Conservation (phyloP, 495 filamentous ascomycete genomes). For the Sabuloglossum arenarium region DNA sequence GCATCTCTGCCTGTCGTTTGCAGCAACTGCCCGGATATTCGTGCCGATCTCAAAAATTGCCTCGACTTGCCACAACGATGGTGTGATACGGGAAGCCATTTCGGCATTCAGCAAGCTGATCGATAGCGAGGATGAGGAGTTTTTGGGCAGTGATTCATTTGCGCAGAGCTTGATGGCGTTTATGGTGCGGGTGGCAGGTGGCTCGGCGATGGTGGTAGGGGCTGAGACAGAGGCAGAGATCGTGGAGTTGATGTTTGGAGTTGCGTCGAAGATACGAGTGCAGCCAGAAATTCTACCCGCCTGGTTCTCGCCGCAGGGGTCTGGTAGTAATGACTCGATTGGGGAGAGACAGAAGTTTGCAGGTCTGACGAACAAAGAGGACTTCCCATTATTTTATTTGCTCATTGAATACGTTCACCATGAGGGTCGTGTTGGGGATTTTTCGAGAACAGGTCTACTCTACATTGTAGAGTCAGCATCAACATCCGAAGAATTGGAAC, state of each 20-base stretch:
- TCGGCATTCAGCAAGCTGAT: constrained; percentile 72
- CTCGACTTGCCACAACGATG: constrained; percentile 53
- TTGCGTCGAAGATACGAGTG: constrained; percentile 82
- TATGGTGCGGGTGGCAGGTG: constrained; percentile 41
- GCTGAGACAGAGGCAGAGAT: constrained; percentile 63
- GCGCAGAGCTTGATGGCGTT: constrained; percentile 67
- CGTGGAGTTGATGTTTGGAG: constrained; percentile 80
- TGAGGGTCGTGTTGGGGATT: constrained; percentile 81
- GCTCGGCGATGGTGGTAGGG: constrained; percentile 35
- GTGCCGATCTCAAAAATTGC: constrained; percentile 72
- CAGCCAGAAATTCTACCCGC: constrained; percentile 64
- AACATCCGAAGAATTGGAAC: constrained; percentile 58
- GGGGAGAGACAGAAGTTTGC: constrained; percentile 45
- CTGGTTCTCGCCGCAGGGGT: constrained; percentile 54
- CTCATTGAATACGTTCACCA: constrained; percentile 91
- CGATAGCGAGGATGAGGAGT: constrained; percentile 87
- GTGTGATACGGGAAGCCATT: constrained; percentile 61
- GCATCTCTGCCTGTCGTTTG: constrained; percentile 73
- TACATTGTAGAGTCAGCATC: constrained; percentile 92
- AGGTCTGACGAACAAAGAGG: constrained; percentile 70
- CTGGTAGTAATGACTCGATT: constrained; percentile 14
- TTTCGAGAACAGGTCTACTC: constrained; percentile 84
- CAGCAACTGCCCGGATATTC: constrained; percentile 67
- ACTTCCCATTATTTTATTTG: constrained; percentile 89
- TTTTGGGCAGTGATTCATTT: constrained; percentile 67